Evolutionary conservation across 2,329 filamentous ascomycete species (phyloP).

Genomic region (Fusarium marasasianum): DNA sequence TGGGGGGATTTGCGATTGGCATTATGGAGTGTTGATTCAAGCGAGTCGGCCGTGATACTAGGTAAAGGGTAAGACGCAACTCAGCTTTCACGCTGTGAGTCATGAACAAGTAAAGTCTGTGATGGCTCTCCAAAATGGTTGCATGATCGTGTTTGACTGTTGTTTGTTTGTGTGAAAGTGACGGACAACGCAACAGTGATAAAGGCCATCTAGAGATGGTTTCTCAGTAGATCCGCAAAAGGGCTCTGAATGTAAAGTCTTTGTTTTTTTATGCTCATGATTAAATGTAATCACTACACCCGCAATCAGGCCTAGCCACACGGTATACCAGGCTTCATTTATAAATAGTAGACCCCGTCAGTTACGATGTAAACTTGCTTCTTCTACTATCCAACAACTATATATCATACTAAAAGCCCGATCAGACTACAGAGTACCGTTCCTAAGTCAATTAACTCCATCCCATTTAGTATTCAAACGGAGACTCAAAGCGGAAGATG

Average conservation of each 20-base stretch:
- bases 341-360: neutral
- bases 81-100: rapidly evolving
- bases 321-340: rapidly evolving
- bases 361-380: rapidly evolving
- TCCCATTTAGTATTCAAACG: rapidly evolving
- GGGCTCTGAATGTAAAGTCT: neutral
- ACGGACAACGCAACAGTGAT: neutral
- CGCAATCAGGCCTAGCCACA: rapidly evolving
- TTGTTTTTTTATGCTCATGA: rapidly evolving
- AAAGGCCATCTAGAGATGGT: neutral
- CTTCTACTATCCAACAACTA: too few relatives aligned
- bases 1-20: rapidly evolving
- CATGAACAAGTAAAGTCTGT: neutral
- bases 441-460: rapidly evolving
- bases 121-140: neutral
- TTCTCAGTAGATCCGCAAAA: rapidly evolving
- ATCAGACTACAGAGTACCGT: too few relatives aligned
- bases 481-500: rapidly evolving
- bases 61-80: neutral
- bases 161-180: neutral
- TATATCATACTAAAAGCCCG: rapidly evolving
- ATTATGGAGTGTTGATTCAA: neutral
- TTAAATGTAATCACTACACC: neutral
- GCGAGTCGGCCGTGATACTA: too few relatives aligned
- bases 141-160: too few relatives aligned